phyloP scores from a whole-genome alignment of 1,284 basidiomycete species.

The Marasmius sp. region DNA sequence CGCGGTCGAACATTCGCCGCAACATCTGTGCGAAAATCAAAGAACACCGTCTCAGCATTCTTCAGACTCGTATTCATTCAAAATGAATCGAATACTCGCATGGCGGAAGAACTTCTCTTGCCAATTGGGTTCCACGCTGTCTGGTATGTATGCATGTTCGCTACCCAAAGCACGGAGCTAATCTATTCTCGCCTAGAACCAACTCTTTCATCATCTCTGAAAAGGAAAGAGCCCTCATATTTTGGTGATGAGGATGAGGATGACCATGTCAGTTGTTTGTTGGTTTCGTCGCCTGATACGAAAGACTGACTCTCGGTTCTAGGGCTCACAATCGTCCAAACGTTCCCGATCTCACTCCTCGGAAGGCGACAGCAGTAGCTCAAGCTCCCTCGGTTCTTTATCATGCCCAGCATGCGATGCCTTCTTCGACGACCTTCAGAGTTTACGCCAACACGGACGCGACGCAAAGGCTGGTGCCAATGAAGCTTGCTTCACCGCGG shows the following conservation, averaged over 20 bases:
- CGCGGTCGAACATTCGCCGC: conserved; percentile 21
- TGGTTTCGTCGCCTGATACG: background rate
- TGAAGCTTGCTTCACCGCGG: conserved; percentile 70
- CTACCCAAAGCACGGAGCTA: conserved; percentile 1
- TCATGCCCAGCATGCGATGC: conserved; percentile 73
- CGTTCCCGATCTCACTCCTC: conserved; percentile 41
- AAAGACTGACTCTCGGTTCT: conserved; percentile 9
- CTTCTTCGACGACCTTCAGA: conserved; percentile 54
- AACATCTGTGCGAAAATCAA: conserved; percentile 25
- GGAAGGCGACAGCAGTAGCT: conserved; percentile 18
- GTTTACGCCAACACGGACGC: conserved; percentile 58
- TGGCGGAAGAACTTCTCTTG: conserved; percentile 56
- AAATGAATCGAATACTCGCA: conserved; percentile 59
- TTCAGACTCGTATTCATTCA: conserved; percentile 50
- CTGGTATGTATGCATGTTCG: conserved; percentile 29
- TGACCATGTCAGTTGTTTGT: conserved; percentile 43
- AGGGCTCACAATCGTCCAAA: conserved; percentile 56
- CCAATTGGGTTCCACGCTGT: conserved; percentile 31
- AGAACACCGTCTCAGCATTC: conserved; percentile 20
- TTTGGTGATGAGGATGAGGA: conserved; percentile 37
- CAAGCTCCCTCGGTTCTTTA: conserved; percentile 36
- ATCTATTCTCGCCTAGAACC: conserved; percentile 22
- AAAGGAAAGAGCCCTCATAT: conserved; percentile 41
- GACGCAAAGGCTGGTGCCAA: conserved; percentile 39
- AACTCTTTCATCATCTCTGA: conserved; percentile 34